Evolutionary conservation across 768 basidiomycete species (phyloP).

Genomic region (Melanogaster broomeanus): DNA sequence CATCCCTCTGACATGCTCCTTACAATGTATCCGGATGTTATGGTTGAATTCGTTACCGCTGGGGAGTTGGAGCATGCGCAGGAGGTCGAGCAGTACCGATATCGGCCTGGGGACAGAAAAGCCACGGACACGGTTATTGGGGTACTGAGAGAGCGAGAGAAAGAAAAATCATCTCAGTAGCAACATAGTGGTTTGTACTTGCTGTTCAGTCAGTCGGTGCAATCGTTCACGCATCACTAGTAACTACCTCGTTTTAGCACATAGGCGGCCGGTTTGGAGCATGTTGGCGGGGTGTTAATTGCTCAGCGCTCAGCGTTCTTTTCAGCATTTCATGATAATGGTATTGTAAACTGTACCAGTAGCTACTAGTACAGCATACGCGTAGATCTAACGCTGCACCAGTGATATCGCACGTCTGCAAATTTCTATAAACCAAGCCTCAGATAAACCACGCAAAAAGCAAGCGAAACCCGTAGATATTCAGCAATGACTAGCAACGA

Average conservation of each 20-base stretch:
- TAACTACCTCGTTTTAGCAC: not conserved
- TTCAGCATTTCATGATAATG: too few species aligned
- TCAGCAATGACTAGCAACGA: too few species aligned
- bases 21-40: constrained; percentile 38
- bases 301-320: too few species aligned
- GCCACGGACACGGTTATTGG: constrained; percentile 24
- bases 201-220: not conserved
- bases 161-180: not conserved
- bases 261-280: too few species aligned
- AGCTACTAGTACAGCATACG: too few species aligned
- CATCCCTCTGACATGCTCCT: constrained; percentile 17
- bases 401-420: too few species aligned
- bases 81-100: constrained; percentile 31
- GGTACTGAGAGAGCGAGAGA: constrained; percentile 23
- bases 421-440: too few species aligned
- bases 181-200: not conserved
- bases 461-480: too few species aligned
- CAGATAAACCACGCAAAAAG: too few species aligned
- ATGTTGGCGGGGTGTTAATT: too few species aligned
- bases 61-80: constrained; percentile 30
- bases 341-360: too few species aligned
- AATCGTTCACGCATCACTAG: not conserved
- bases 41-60: constrained; percentile 39
- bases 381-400: too few species aligned
- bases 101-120: constrained; percentile 22